Conservation (phyloP, 2,329 filamentous ascomycete species). For the Myriosclerotinia curreyana region DNA sequence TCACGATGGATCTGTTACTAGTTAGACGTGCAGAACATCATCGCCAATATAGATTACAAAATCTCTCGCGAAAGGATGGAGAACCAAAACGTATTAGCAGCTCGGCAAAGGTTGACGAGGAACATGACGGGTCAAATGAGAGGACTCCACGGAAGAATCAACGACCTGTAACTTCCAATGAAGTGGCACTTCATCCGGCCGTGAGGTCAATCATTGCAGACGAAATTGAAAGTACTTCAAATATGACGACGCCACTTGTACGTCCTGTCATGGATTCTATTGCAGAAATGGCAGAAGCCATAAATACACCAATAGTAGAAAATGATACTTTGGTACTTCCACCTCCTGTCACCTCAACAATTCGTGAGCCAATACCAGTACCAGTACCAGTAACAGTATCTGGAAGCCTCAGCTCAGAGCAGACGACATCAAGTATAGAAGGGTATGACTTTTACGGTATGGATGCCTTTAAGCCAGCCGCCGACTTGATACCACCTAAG, state of each 20-base stretch:
- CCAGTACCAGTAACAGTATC: slow-evolving; percentile 34
- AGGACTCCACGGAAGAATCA: slow-evolving; percentile 32
- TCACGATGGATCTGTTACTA: slow-evolving; percentile 54
- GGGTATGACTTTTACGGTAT: slow-evolving; percentile 66
- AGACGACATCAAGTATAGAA: slow-evolving; percentile 42
- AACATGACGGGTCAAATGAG: slow-evolving; percentile 25
- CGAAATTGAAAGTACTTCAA: slow-evolving; percentile 61
- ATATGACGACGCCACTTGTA: slow-evolving; percentile 58
- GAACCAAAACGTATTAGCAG: slow-evolving; percentile 29
- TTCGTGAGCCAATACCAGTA: slow-evolving; percentile 34
- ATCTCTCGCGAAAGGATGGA: slow-evolving; percentile 26
- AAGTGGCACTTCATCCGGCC: slow-evolving; percentile 26
- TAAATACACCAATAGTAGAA: slow-evolving; percentile 37
- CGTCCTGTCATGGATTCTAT: slow-evolving; percentile 46
- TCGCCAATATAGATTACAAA: slow-evolving; percentile 46
- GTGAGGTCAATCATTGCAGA: slow-evolving; percentile 32
- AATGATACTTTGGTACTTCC: slow-evolving; percentile 35
- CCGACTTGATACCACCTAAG: slow-evolving; percentile 51
- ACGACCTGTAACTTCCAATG: slow-evolving; percentile 22
- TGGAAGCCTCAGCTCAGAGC: slow-evolving; percentile 23
- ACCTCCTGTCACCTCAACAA: slow-evolving; percentile 31
- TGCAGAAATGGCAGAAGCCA: slow-evolving; percentile 30
- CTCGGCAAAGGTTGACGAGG: slow-evolving; percentile 26
- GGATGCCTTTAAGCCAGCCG: slow-evolving; percentile 50
- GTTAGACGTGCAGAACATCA: slow-evolving; percentile 56